Conservation (phyloP, 768 basidiomycete genomes). For the Podaxis rugospora region DNA sequence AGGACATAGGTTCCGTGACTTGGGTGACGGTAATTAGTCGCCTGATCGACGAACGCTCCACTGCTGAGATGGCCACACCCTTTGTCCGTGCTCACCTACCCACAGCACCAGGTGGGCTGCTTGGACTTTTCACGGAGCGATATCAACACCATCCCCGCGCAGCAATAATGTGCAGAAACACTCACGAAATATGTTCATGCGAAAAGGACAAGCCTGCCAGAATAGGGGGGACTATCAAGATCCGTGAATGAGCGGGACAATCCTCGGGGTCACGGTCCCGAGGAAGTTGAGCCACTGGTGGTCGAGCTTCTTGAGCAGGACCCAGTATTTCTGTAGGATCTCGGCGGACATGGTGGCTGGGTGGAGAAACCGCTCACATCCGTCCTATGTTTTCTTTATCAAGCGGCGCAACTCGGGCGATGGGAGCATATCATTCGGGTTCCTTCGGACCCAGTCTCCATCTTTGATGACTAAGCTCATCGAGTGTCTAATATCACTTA, state of each 20-base stretch:
- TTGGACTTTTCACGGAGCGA: too few species aligned
- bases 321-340: background rate
- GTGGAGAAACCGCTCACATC: background rate
- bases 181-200: too few species aligned
- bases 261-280: background rate
- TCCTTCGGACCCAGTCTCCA: background rate
- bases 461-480: too few species aligned
- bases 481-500: too few species aligned
- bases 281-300: background rate
- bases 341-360: background rate
- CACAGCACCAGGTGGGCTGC: too few species aligned
- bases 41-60: too few species aligned
- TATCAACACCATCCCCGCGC: too few species aligned
- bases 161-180: too few species aligned
- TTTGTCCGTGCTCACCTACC: too few species aligned
- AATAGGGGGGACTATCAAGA: too few species aligned
- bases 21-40: background rate
- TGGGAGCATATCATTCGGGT: background rate
- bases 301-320: background rate
- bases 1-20: constrained; percentile 6
- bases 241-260: background rate
- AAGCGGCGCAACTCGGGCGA: background rate
- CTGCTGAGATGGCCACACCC: too few species aligned
- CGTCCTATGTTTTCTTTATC: background rate
- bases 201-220: too few species aligned